Evolutionary conservation across 305 asterid species (phyloP), one percentile per base, ranked within the genome.

Genomic region (Coffea humblotiana): DNA sequence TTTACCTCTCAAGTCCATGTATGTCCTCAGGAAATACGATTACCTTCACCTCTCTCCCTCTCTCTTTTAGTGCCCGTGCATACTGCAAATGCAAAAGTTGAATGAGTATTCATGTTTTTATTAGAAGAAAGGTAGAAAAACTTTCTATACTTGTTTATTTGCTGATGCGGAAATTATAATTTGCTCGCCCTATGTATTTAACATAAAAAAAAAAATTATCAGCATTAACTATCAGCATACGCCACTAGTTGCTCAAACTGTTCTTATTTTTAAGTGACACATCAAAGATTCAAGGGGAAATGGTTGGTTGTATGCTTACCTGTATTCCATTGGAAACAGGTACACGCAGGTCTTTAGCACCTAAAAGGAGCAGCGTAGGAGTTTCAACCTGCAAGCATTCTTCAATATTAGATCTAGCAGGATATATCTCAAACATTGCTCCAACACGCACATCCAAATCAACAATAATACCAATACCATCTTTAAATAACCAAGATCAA

Each of bases 1-100:
- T 12, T 85, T 88, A 94, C 98, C 78, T 88, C 32, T 94, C 95
- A 71, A 94, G 87, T 81, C 85, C 78, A 86, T 92, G 97, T 7
- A 83, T 72, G 77, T 94, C 98, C 25, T 89, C 86, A 16, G 97
- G 97, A 83, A 94, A 94, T 81, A 94, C 77, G 9, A 94, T 90
- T 81, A 92, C 87, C 89, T 90, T 91, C 2, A 88, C 90, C 70
- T 83, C 88, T 3, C 87, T 92, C n/a, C 98, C 98, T 82, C 71
- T 90, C 84, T 94, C 94, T 91, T 89, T 90, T 45, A 94, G 82
- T 13, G 94, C 96, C 49, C 98, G 89, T 21, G 90, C 95, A 82
- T 88, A 94, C 98, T 92, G 79, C 80, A 79, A 4, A 21, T 47
- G 52, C 8, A 35, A 27, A 18, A 45, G 60, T 0, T 47, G 27